Base-by-base conservation (phyloP, 345 rosid species). In the Hibiscus mutabilis region DNA sequence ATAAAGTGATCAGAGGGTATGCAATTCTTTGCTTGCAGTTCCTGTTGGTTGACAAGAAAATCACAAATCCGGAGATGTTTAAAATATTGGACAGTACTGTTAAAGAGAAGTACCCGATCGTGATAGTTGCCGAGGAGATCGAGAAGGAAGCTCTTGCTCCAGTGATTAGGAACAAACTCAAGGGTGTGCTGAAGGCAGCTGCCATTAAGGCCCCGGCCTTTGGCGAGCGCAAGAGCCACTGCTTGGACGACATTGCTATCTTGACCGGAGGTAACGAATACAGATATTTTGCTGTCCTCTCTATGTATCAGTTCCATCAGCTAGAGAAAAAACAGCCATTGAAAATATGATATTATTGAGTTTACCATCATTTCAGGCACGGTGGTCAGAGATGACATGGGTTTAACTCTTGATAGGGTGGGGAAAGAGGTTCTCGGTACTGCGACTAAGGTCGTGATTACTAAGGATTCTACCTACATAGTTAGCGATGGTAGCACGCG, bases 181-280 rank as follows among this genome's bases (percentile, higher is more conserved):
- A 76, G 82, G 95, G 98, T 74, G 82, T 79, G 71, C 60, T 91
- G 73, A 90, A 86, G 82, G 96, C 79, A 25, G 98, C 88, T 69
- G 98, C 96, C 58, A 83, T 91, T 52, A 88, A 90, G 83, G 93
- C 96, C 80, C 97, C 98, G 59, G 82, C 97, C 19, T 91, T 89
- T 77, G 95, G 95, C 7, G 95, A 88, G 81, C 87, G 90, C 75
- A 94, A 90, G 86, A 88, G 96, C 80, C 90, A 88, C 76, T 89
- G 81, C 83, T 83, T 94, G 80, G 98, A 94, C 75, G 97, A 91
- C 77, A 87, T 91, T 69, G 95, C 95, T 55, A 82, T 88, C 81
- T 80, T 94, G 81, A 94, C 98, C 3, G 93, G 97, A 94, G 98
- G 97, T 93, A 86, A 22, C 10, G 57, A 14, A 29, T 66, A 58